Conservation (phyloP, 192 early-diverging fungal species). For the Endogone sp. region DNA sequence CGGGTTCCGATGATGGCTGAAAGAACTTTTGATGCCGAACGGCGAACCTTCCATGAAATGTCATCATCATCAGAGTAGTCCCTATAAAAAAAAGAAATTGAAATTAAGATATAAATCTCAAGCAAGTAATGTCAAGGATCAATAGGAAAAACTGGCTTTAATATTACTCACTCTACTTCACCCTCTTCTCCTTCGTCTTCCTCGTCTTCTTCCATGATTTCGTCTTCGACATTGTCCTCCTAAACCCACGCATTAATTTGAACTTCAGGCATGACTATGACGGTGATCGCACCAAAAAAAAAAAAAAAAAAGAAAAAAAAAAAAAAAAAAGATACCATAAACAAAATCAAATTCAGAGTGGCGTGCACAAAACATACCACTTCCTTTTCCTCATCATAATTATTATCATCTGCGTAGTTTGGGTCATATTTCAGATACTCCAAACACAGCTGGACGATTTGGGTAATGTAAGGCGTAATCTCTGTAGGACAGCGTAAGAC, state of each 20-base stretch:
- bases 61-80: slow-evolving; percentile 91
- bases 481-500: slow-evolving; percentile 74
- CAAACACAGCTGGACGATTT: slow-evolving; percentile 56
- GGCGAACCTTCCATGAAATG: slow-evolving; percentile 88
- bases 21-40: slow-evolving; percentile 72
- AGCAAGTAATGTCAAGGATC: neutral
- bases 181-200: slow-evolving; percentile 59
- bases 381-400: slow-evolving; percentile 67
- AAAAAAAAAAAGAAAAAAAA: too few relatives aligned
- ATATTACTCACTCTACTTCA: slow-evolving; percentile 56
- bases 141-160: neutral
- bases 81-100: slow-evolving; percentile 25
- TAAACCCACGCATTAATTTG: too few relatives aligned
- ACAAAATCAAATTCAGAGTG: neutral
- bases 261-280: too few relatives aligned
- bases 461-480: slow-evolving; percentile 56
- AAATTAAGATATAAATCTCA: too few relatives aligned
- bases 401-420: slow-evolving; percentile 76
- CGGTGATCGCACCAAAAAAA: too few relatives aligned
- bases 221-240: slow-evolving; percentile 33
- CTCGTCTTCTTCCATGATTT: slow-evolving; percentile 54
- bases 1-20: slow-evolving; percentile 67
- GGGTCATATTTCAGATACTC: slow-evolving; percentile 80
- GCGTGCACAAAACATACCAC: slow-evolving; percentile 3
- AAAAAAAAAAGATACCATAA: neutral